Percentiles rank a stretch among this genome's conserved stretches.
Evolutionary conservation across 179 eudicot genomes (phyloP).

Genomic region (Silene vulgaris): DNA sequence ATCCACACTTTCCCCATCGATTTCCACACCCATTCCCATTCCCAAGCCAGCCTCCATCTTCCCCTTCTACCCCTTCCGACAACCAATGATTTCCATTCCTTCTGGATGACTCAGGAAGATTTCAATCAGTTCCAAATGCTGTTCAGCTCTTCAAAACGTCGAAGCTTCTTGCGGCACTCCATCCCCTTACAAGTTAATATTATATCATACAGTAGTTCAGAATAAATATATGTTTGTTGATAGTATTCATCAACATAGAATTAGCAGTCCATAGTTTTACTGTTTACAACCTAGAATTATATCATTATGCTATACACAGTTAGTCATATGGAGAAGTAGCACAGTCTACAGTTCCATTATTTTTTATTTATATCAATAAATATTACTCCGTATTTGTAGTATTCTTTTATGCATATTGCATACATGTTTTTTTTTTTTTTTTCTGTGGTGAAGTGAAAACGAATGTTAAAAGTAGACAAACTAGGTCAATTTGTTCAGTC

Average conservation of each 20-base stretch:
- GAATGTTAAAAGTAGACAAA: too few relatives aligned
- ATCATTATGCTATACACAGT: background rate
- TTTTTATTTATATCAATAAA: background rate
- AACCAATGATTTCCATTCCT: conserved; percentile 13
- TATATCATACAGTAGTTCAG: too few relatives aligned
- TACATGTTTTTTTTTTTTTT: too few relatives aligned
- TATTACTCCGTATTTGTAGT: background rate
- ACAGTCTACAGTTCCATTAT: background rate
- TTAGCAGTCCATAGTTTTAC: background rate
- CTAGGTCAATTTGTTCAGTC: background rate
- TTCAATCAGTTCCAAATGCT: conserved; percentile 6
- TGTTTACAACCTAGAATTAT: too few relatives aligned
- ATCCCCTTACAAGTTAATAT: too few relatives aligned
- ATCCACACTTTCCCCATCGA: background rate
- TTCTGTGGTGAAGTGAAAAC: too few relatives aligned
- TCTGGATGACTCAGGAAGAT: conserved; percentile 8
- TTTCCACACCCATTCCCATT: background rate
- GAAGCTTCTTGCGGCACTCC: background rate
- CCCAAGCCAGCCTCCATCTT: conserved; percentile 15
- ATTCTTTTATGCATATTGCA: too few relatives aligned
- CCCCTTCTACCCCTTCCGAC: background rate
- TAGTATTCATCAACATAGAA: too few relatives aligned
- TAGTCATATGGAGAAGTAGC: background rate
- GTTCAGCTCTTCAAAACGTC: conserved; percentile 10
- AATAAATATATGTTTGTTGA: too few relatives aligned